A percentile compares a stretch with the other conserved stretches of the same genome.
These are phyloP conservation scores for Xylaria sp. DNA, from an alignment of 2,329 filamentous ascomycete species.

Conservation along the genomic window DNA sequence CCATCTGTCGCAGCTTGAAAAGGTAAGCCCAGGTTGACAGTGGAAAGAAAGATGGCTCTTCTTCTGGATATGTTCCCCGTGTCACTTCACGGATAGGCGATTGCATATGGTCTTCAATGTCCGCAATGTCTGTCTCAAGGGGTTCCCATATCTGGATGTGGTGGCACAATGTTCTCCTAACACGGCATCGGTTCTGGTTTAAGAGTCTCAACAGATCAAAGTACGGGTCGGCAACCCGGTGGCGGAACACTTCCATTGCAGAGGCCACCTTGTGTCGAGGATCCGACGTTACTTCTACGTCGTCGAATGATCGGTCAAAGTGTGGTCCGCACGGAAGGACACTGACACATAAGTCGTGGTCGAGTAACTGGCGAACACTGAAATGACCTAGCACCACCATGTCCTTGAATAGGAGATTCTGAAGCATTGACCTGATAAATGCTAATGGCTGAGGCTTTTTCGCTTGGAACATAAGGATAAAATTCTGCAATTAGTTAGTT, in stretches of 20 bases:
- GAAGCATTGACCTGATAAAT: slow-evolving; percentile 83
- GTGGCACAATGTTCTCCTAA: slow-evolving; percentile 90
- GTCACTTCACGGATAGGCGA: slow-evolving; percentile 70
- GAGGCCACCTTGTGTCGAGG: slow-evolving; percentile 78
- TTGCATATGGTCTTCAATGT: slow-evolving; percentile 76
- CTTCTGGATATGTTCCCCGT: slow-evolving; percentile 55
- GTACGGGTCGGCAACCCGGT: slow-evolving; percentile 74
- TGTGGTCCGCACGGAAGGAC: slow-evolving; percentile 78
- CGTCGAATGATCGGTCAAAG: slow-evolving; percentile 78
- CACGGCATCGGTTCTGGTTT: slow-evolving; percentile 89
- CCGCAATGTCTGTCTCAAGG: slow-evolving; percentile 83
- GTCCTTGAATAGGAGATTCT: slow-evolving; percentile 79
- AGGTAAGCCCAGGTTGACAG: slow-evolving; percentile 90
- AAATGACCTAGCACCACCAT: slow-evolving; percentile 75
- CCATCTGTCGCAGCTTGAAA: slow-evolving; percentile 89
- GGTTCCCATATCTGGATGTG: slow-evolving; percentile 84
- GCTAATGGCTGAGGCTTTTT: slow-evolving; percentile 85
- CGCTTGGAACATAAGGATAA: slow-evolving; percentile 78
- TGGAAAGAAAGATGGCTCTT: slow-evolving; percentile 71
- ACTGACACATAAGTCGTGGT: slow-evolving; percentile 82
- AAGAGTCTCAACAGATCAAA: slow-evolving; percentile 85
- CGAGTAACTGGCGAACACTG: slow-evolving; percentile 78
- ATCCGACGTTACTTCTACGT: slow-evolving; percentile 78
- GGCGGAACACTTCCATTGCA: slow-evolving; percentile 76
- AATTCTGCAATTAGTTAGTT: slow-evolving; percentile 64